Base-by-base conservation (phyloP, 768 basidiomycete genomes). In the Boletus pseudopeckii region DNA sequence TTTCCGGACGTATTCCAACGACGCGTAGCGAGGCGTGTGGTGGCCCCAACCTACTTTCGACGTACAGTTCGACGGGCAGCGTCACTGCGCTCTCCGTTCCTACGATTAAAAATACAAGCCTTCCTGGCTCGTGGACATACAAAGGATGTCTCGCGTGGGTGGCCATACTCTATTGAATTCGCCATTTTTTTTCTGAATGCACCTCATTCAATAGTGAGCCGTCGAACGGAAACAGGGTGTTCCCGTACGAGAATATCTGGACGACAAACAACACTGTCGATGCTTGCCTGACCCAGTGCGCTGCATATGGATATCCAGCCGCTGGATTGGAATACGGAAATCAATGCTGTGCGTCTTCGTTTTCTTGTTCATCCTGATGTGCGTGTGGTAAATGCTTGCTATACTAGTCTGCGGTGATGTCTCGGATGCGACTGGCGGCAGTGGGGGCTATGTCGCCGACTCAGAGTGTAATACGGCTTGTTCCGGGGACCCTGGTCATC, bases 261-360 rank as follows among this genome's bases (percentile, higher is more conserved):
- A 69, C 75, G 10, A 75, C 71, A 2, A 88, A 87, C 65, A 89
- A 85, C 62, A 80, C 85, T 4, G 83, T 83, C 5, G 68, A 78
- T 1, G 77, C 77, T 1, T 92, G 90, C 63, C 73, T 90, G 59
- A 77, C 68, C 42, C 85, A 83, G 64, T 92, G 90, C 59, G 77
- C 82, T 14, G 74, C 77, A 1, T 90, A 82, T 58, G 90, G 90
- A 8, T 92, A 80, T 63, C 77, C 84, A 1, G 88, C 80, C 38
- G 82, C 83, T 28, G 89, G 86, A 24, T 73, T 85, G 55, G 90
- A 85, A 71, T 88, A 76, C 48, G 85, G 80, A 14, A 64, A 84
- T 56, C 85, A 90, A 62, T 92, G 89, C 74, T 90, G 87, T 88
- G 61, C 63, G 86, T 77, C 3, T 42, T 34, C 14, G 7, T 18